Base-by-base conservation (phyloP, 345 rosid genomes). In the Lepidium sativum region DNA sequence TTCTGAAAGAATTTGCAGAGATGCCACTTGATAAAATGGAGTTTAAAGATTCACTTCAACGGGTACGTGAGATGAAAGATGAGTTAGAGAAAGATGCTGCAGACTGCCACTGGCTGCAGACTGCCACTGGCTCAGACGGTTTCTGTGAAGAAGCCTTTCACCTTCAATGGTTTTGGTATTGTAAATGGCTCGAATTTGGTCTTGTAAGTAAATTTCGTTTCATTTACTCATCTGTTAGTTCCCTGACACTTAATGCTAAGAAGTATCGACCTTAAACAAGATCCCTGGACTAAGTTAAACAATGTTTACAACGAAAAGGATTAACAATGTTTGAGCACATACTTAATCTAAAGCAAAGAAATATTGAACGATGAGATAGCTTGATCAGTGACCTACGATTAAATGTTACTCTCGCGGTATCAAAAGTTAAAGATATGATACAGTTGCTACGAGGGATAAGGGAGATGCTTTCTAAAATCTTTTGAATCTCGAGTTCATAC, bases 11-110 rank as follows among this genome's bases (percentile, higher is more conserved):
- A 23, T 94, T 90, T 67, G 81, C 95, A 29, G 97, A 85, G 72
- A 52, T 90, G 83, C 96, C 97, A 54, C 70, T 90, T 57, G 95
- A 91, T 63, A 82, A 72, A 23, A 85, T 90, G 95, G 95, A 86
- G 72, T 70, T 84, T 80, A 77, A 85, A 73, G 80, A 94, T 67
- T 87, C 87, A 59, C 78, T 83, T 64, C 76, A 79, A 43, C 78
- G 66, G 37, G 79, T 86, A 33, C 71, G 64, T 52, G 81, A 74
- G 75, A 60, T 88, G 81, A 91, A 79, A 67, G 83, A 73, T 53
- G 84, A 77, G 42, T 67, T 94, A 47, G 83, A 88, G 81, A 94
- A 80, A 76, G 95, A 90, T 67, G 83, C 92, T 11, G 78, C 16
- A 11, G 67, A 79, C 69, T 74, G 79, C 64, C 25, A 45, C 33